Base-by-base conservation (phyloP, 2,329 filamentous ascomycete genomes). In the Claviceps africana region DNA sequence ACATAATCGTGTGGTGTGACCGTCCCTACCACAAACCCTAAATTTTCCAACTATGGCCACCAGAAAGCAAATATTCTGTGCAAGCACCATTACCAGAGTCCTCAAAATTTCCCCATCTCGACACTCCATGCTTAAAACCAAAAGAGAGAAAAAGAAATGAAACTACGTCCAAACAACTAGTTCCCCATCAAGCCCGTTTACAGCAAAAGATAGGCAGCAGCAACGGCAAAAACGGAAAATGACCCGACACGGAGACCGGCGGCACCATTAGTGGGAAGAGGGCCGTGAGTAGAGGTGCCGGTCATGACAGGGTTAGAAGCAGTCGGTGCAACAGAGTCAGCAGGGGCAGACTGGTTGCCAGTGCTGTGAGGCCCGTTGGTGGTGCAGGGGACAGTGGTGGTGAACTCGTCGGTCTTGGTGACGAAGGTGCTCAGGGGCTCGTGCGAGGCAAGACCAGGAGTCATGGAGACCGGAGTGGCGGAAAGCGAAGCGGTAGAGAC, bases 171-270 rank as follows among this genome's bases (percentile, higher is more conserved):
- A 45, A 45, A 15, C 17, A 35, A 45, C 21, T 13, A 10, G n/a
- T 39, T 47, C n/a, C 25, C 25, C 13, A 37, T 15, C 13, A 9
- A 6, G 17, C 25, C 47, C 51, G 61, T 72, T 72, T 70, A 75
- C 63, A 74, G 63, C 60, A 69, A 71, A 49, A 75, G 56, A 56
- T 67, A 56, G 55, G 70, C 71, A 55, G 70, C 62, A 55, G 67
- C 66, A 58, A 67, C 70, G 56, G 63, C 70, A 53, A 72, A 48
- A 25, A 70, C 56, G 54, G 67, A 68, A 49, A 72, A 48, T 39
- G 67, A 65, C 57, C 65, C 68, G 30, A 65, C 67, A n/a, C 62
- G 66, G 37, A 66, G 55, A 53, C 30, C 35, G 62, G 65, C 53
- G 35, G 61, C 56, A 33, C 57, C 55, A 51, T 57, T 59, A 33